A percentile compares a stretch with the other conserved stretches of the same genome.
Evolutionary conservation across 441 rosid species (phyloP).

Genomic region (Populus hybrid): DNA sequence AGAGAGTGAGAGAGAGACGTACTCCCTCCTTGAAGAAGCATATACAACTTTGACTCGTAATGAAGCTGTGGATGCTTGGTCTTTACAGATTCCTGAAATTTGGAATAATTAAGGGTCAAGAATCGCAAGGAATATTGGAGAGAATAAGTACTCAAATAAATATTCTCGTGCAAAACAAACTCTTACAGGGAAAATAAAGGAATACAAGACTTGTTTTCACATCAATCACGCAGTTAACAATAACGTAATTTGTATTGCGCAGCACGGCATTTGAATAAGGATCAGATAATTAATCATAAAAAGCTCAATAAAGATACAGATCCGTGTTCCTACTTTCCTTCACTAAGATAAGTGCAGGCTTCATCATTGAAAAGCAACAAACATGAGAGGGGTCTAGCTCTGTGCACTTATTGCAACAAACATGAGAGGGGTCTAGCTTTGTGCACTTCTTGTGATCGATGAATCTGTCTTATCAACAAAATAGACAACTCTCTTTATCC

Average conservation of each 20-base stretch:
- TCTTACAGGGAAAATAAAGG: not conserved
- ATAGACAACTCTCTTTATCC: not conserved
- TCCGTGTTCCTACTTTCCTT: not conserved
- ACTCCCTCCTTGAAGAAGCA: constrained; percentile 99
- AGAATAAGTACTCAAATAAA: not conserved
- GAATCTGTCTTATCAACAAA: too few species aligned
- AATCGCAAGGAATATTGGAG: not conserved
- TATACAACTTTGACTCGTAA: constrained; percentile 91
- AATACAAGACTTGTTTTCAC: not conserved
- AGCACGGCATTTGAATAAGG: not conserved
- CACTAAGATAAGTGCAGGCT: not conserved
- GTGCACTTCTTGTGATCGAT: too few species aligned
- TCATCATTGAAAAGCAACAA: too few species aligned
- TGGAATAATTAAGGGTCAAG: not conserved
- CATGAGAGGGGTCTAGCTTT: too few species aligned
- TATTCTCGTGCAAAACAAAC: not conserved
- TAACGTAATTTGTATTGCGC: not conserved
- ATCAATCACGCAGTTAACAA: not conserved
- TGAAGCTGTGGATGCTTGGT: constrained; percentile 98
- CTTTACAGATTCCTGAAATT: constrained; percentile 83
- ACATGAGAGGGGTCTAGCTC: too few species aligned
- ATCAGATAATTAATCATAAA: not conserved
- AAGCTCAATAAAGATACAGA: not conserved
- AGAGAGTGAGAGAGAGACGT: constrained; percentile 26
- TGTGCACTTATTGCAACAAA: too few species aligned